Evolutionary conservation across 371 early-diverging fungal genomes (phyloP).

Genomic region (Globomyces sp.): DNA sequence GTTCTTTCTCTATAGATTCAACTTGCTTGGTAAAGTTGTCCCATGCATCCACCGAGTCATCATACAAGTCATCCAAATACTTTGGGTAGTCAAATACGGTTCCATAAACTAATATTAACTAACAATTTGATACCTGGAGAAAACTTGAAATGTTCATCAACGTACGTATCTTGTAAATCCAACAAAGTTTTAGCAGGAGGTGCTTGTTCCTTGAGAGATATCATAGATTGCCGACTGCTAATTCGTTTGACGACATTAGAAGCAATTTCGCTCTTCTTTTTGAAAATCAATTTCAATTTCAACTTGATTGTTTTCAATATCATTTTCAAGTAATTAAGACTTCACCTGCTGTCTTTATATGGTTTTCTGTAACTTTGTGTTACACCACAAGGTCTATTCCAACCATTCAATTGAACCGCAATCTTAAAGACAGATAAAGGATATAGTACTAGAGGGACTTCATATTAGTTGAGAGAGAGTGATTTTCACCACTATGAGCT

Average conservation of each 20-base stretch:
- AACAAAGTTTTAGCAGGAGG: neutral
- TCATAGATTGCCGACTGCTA: neutral
- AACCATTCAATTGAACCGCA: too few relatives aligned
- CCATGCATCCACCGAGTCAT: neutral
- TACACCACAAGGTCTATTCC: too few relatives aligned
- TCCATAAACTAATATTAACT: neutral
- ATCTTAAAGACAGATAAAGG: too few relatives aligned
- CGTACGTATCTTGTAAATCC: constrained; percentile 3
- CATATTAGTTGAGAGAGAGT: too few relatives aligned
- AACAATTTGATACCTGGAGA: neutral
- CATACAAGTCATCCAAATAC: neutral
- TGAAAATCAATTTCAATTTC: too few relatives aligned
- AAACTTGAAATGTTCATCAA: neutral
- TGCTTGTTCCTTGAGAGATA: neutral
- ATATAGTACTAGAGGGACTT: too few relatives aligned
- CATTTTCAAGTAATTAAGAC: too few relatives aligned
- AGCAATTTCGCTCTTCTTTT: too few relatives aligned
- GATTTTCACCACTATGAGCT: too few relatives aligned
- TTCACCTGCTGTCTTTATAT: too few relatives aligned
- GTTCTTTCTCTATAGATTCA: neutral
- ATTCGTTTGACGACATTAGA: neutral
- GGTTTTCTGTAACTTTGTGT: too few relatives aligned
- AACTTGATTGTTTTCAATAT: too few relatives aligned
- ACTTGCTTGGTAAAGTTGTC: neutral
- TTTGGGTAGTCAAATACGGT: constrained; percentile 14